A percentile compares a stretch with the other conserved stretches of the same genome.
phyloP scores from a whole-genome alignment of 352 stramenopile genomes.

The Pythium pyrilobum region DNA sequence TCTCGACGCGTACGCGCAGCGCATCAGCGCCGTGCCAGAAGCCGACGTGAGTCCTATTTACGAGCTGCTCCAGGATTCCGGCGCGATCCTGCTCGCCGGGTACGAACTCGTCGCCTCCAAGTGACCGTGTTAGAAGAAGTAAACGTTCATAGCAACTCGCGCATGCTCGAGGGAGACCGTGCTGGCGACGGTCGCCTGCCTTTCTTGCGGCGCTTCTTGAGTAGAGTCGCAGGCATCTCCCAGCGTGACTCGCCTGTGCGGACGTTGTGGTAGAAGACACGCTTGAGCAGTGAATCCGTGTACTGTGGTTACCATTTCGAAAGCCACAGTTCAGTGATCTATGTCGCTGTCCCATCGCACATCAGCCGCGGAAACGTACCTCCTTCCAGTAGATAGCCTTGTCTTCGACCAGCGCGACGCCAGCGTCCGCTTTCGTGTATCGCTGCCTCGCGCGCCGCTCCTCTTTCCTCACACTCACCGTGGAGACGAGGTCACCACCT shows the following conservation, averaged over 20 bases:
- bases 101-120: constrained; percentile 50
- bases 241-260: constrained; percentile 62
- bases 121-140: constrained; percentile 16
- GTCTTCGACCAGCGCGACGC: constrained; percentile 31
- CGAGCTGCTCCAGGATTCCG: constrained; percentile 68
- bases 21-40: constrained; percentile 45
- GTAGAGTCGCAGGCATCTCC: constrained; percentile 38
- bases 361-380: constrained; percentile 17
- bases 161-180: neutral
- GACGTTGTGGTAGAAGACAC: constrained; percentile 65
- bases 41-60: constrained; percentile 57
- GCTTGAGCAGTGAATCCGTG: constrained; percentile 31
- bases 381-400: constrained; percentile 64
- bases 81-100: constrained; percentile 69
- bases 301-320: constrained; percentile 38
- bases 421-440: constrained; percentile 31
- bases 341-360: neutral
- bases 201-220: constrained; percentile 23
- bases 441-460: constrained; percentile 31
- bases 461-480: constrained; percentile 15
- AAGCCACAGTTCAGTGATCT: too few species aligned
- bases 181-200: constrained; percentile 4
- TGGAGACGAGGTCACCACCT: constrained; percentile 1
- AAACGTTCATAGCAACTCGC: neutral
- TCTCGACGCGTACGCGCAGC: constrained; percentile 76